phyloP scores from a whole-genome alignment of 495 filamentous ascomycete genomes.

The Trichocladium uniseriatum region DNA sequence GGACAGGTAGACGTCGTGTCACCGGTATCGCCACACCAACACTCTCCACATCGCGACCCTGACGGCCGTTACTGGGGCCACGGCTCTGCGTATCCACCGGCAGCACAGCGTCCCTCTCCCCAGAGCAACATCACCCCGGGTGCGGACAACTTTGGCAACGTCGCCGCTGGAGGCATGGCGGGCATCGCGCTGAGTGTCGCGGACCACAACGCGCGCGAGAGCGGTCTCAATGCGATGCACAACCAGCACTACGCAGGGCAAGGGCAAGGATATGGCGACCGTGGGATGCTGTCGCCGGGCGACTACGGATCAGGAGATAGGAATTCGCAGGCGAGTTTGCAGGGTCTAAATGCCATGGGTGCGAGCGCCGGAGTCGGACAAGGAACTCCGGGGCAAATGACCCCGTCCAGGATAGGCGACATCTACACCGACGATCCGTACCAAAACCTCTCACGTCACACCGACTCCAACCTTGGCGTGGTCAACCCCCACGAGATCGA shows the following conservation, averaged over 20 bases:
- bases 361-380: constrained; percentile 9
- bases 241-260: constrained; percentile 34
- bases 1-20: constrained; percentile 12
- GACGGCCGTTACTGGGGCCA: constrained; percentile 24
- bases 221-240: constrained; percentile 59
- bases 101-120: constrained; percentile 1
- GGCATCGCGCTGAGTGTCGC: constrained; percentile 68
- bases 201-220: constrained; percentile 60
- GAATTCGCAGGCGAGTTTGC: constrained; percentile 17
- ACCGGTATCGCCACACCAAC: constrained; percentile 17
- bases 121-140: constrained; percentile 57
- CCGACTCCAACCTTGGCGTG: constrained; percentile 43
- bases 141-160: constrained; percentile 62
- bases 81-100: constrained; percentile 15
- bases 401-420: constrained; percentile 22
- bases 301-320: constrained; percentile 13
- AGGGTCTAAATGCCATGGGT: constrained; percentile 15
- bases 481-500: constrained; percentile 73
- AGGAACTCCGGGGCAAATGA: constrained; percentile 19
- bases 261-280: constrained; percentile 18
- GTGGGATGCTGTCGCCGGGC: constrained; percentile 3
- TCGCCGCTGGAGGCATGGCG: constrained; percentile 64
- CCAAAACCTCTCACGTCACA: constrained; percentile 50
- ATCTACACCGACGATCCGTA: constrained; percentile 36
- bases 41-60: constrained; percentile 20